Conservation (phyloP, 2,329 filamentous ascomycete species). For the Byssochlamys sp. region DNA sequence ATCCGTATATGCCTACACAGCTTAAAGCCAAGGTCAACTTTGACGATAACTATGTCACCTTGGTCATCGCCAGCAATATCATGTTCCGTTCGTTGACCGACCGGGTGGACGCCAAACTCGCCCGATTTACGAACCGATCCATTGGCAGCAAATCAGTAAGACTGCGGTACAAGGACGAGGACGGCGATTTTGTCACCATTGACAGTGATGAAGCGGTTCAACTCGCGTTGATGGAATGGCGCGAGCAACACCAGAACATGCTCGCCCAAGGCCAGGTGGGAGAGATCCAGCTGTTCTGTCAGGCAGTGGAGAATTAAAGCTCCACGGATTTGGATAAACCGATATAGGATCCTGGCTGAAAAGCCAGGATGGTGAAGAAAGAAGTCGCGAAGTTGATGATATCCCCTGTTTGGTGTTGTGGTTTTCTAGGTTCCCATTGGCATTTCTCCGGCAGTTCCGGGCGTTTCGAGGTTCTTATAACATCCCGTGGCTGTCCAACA, state of each 20-base stretch:
- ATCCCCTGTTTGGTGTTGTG: constrained; percentile 6
- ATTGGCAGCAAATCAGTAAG: constrained; percentile 75
- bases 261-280: constrained; percentile 61
- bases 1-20: constrained; percentile 56
- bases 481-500: constrained; percentile 13
- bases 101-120: constrained; percentile 89
- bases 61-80: constrained; percentile 95
- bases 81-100: constrained; percentile 88
- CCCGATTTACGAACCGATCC: constrained; percentile 72
- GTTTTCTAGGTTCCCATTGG: constrained; percentile 9
- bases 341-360: background rate
- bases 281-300: constrained; percentile 81
- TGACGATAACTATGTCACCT: constrained; percentile 80
- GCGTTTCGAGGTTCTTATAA: constrained; percentile 9
- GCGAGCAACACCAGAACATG: constrained; percentile 59
- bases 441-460: constrained; percentile 17
- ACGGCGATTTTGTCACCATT: constrained; percentile 86
- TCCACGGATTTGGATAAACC: background rate
- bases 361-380: background rate
- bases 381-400: constrained; percentile 1
- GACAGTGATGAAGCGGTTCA: constrained; percentile 94
- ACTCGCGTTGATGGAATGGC: constrained; percentile 90
- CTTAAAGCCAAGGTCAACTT: constrained; percentile 94
- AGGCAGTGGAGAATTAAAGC: constrained; percentile 40
- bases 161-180: constrained; percentile 81